Percentiles rank a stretch among this genome's conserved stretches.
phyloP scores from a whole-genome alignment of 805 yeast genomes.

The Kregervanrija pseudodelftensis region DNA sequence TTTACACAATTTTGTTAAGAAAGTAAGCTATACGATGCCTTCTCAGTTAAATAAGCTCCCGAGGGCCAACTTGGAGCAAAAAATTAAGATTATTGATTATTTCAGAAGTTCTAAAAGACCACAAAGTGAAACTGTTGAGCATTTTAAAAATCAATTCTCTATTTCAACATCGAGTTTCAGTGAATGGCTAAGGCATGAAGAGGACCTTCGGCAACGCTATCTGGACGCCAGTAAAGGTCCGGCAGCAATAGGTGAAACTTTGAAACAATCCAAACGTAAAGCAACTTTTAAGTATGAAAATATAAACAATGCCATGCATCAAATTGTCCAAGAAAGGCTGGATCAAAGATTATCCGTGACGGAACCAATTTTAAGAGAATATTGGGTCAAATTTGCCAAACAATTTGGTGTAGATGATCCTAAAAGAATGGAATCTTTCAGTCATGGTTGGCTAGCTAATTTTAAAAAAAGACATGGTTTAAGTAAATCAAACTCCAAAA shows the following conservation, averaged over 20 bases:
- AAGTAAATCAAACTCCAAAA: neutral
- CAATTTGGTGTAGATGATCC: constrained; percentile 55
- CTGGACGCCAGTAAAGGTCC: constrained; percentile 26
- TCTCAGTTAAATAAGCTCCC: neutral
- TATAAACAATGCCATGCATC: constrained; percentile 54
- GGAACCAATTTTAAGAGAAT: constrained; percentile 48
- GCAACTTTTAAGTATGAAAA: constrained; percentile 48
- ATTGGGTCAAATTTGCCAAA: constrained; percentile 50
- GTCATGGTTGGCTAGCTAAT: constrained; percentile 59
- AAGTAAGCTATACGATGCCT: too few relatives aligned
- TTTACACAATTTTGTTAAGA: too few relatives aligned
- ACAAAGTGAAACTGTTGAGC: constrained; percentile 52
- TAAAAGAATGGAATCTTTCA: constrained; percentile 44
- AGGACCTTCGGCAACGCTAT: constrained; percentile 39
- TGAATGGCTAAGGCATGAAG: constrained; percentile 55
- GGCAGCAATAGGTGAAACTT: constrained; percentile 14
- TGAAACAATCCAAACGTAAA: constrained; percentile 34
- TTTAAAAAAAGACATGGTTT: constrained; percentile 50
- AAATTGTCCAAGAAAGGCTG: constrained; percentile 38
- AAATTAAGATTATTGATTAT: constrained; percentile 46
- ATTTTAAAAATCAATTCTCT: constrained; percentile 41
- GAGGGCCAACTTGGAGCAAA: constrained; percentile 53
- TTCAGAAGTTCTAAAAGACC: constrained; percentile 42
- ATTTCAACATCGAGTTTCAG: constrained; percentile 55
- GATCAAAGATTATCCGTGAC: constrained; percentile 40